Evolutionary conservation across 768 basidiomycete genomes (phyloP), one percentile per base, ranked within the genome.

Genomic region (Boletus patriciae): DNA sequence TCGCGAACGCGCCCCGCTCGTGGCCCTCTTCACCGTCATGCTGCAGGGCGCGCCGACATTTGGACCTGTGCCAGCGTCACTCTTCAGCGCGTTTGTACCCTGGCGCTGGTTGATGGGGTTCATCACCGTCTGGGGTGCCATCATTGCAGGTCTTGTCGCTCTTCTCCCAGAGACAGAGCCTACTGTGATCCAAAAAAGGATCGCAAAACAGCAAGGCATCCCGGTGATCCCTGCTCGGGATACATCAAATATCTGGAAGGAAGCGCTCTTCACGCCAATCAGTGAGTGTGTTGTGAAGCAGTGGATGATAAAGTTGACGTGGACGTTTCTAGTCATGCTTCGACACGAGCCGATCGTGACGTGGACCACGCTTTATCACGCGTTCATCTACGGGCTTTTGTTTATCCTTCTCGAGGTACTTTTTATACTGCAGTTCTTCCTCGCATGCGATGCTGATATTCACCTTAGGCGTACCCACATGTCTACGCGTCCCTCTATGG

Each of bases 41-140:
- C n/a, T 70, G 19, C 69, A 70, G 37, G 69, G 69, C 16, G 68
- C 69, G 3, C 69, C 69, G 4, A 68, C 69, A 1, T 62, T 70
- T 42, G 69, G 69, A 1, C 69, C 69, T 4, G 59, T 70, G 2
- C 68, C 68, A 21, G 55, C 67, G 3, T 65, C 69, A 4, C 13
- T 67, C n/a, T 31, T 69, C 2, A 65, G 65, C 16, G 18, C 31
- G 6, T 48, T 60, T n/a, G 42, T 66, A 9, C 63, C 58, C 40
- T 70, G 69, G 68, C 65, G 66, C 29, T 70, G 68, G 64, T 43
- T 56, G 31, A 61, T 70, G 59, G 68, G 58, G 6, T 64, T 66
- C 47, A 62, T 70, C 25, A 38, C 66, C 12, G 3, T 66, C 10
- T 70, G 69, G 66, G 61, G 57, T 45, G 64, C 60, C 3, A 1